Evolutionary conservation across 257 asterid genomes (phyloP), one percentile per base, ranked within the genome.

Genomic region (Petrea volubilis): DNA sequence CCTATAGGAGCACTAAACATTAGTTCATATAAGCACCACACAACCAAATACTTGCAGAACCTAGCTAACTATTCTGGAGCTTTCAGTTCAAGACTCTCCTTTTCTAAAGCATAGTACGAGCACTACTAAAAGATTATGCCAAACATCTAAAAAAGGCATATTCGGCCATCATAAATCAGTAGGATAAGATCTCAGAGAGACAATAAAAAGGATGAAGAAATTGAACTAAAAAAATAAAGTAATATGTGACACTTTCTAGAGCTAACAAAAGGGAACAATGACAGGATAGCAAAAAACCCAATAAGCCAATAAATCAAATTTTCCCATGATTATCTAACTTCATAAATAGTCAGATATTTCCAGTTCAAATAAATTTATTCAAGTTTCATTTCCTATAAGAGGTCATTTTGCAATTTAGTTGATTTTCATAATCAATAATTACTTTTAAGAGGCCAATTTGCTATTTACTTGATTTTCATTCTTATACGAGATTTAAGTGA

Each of bases 1-100:
- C 65, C 4, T 23, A 61, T 20, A 60, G 34, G 29, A 60, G 57
- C 41, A 41, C 2, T 67, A 23, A 17, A 46, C 65, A 65, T 21
- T 29, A 31, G 17, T 60, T 61, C 20, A 14, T 13, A 34, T 38
- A 66, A 51, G 71, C 60, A 53, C 28, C 79, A 75, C 14, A 55
- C n/a, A 50, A 68, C 50, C 36, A 47, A 52, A 64, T 29, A 49
- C 34, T 65, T 44, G 49, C 44, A 74, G 60, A 28, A 2, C 58
- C 63, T 34, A 34, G n/a, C 44, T 60, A 57, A 61, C 38, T 40
- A 8, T 62, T 40, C 33, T 13, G 56, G 0, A 24, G 44, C 47
- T 53, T 40, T 64, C 51, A 43, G 14, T 56, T 52, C 57, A 55
- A 34, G 50, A 24, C 20, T 68, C 60, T 25, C 41, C 38, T 29